Percentiles rank a stretch among this genome's conserved stretches.
phyloP scores from a whole-genome alignment of 2,329 filamentous ascomycete genomes.

The Colletotrichum viniferum region DNA sequence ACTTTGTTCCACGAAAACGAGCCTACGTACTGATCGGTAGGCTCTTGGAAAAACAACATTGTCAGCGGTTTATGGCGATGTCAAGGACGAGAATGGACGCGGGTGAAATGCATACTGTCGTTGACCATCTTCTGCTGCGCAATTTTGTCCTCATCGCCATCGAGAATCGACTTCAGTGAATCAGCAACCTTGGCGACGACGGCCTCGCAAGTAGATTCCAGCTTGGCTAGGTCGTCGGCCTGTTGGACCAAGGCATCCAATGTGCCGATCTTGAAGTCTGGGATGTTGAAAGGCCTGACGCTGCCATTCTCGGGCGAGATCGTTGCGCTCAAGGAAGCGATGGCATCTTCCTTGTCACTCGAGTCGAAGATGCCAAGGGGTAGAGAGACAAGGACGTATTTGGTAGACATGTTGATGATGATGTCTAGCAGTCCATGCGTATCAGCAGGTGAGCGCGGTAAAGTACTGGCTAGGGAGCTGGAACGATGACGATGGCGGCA shows the following conservation, averaged over 20 bases:
- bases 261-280: conserved; percentile 97
- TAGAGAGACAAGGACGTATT: conserved; percentile 88
- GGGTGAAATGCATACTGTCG: conserved; percentile 65
- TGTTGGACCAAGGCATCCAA: conserved; percentile 94
- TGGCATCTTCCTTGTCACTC: conserved; percentile 79
- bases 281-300: conserved; percentile 79
- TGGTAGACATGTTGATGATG: conserved; percentile 50
- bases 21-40: conserved; percentile 91
- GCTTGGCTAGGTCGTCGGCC: conserved; percentile 91
- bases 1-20: conserved; percentile 97
- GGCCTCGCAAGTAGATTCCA: conserved; percentile 77
- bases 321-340: conserved; percentile 75
- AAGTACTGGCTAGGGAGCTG: not conserved
- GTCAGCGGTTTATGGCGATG: conserved; percentile 25
- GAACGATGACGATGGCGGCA: not conserved
- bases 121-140: conserved; percentile 91
- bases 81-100: conserved; percentile 14
- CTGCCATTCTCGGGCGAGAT: conserved; percentile 77
- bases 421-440: conserved; percentile 6
- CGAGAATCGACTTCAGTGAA: conserved; percentile 80
- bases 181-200: conserved; percentile 90
- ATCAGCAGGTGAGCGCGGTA: not conserved
- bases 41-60: conserved; percentile 61
- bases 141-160: conserved; percentile 82
- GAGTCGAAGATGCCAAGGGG: conserved; percentile 86